These are phyloP conservation scores for Oryza coarctata DNA, from an alignment of 176 grass and related monocot species.

Conservation along the genomic window DNA sequence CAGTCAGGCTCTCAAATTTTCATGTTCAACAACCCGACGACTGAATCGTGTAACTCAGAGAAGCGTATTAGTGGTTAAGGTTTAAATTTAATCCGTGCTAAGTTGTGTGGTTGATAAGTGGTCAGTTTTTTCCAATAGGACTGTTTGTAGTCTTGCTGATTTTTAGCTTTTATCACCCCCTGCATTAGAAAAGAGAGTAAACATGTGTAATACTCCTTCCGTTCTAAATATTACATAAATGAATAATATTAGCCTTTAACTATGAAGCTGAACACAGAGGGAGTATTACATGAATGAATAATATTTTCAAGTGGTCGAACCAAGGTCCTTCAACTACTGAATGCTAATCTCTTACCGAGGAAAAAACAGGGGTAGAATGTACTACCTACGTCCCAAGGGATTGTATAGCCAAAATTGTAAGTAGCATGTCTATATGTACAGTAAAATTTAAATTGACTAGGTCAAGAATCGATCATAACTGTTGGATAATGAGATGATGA, in stretches of 20 bases:
- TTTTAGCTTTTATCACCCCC: background rate
- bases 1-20: background rate
- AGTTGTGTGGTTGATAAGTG: background rate
- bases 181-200: background rate
- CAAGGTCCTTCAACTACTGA: background rate
- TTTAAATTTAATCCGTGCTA: background rate
- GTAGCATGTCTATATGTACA: too few species aligned
- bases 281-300: too few species aligned
- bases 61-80: background rate
- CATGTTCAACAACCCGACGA: background rate
- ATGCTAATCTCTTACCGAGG: background rate
- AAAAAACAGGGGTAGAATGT: too few species aligned
- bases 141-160: background rate
- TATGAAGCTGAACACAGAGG: too few species aligned
- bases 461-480: background rate
- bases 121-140: background rate
- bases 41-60: background rate
- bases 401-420: too few species aligned
- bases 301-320: background rate
- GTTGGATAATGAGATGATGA: background rate
- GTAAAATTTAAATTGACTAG: slow-evolving; percentile 24
- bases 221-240: too few species aligned
- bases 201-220: background rate
- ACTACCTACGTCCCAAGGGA: too few species aligned
- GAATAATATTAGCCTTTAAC: too few species aligned